Base-by-base conservation (phyloP, 1,284 basidiomycete genomes). In the Xerocomus nothofagi region DNA sequence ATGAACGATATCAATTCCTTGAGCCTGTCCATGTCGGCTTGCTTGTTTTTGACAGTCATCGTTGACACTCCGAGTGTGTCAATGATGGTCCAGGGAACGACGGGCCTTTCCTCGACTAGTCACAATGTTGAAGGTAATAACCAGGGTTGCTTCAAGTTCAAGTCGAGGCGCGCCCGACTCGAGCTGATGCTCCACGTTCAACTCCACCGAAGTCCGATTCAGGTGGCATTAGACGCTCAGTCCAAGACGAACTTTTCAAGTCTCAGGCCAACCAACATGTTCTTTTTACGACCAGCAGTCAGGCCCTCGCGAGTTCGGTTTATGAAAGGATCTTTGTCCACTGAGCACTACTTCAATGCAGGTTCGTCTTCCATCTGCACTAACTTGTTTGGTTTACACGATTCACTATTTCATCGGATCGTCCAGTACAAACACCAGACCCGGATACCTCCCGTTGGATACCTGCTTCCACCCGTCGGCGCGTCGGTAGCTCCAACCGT, bases 21-120 rank as follows among this genome's bases (percentile, higher is more conserved):
- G 47, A 60, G 26, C 18, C 49, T 38, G 41, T 51, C 23, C 61
- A 63, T 50, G n/a, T n/a, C n/a, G n/a, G n/a, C n/a, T n/a, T n/a
- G n/a, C n/a, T n/a, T n/a, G n/a, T n/a, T n/a, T n/a, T n/a, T n/a
- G n/a, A n/a, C n/a, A n/a, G n/a, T n/a, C n/a, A n/a, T n/a, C n/a
- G n/a, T n/a, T n/a, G n/a, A n/a, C n/a, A n/a, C n/a, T n/a, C n/a
- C n/a, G n/a, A n/a, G n/a, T n/a, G n/a, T n/a, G n/a, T n/a, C n/a
- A n/a, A n/a, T n/a, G n/a, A n/a, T n/a, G n/a, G n/a, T n/a, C n/a
- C n/a, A n/a, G n/a, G n/a, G n/a, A n/a, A n/a, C n/a, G n/a, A n/a
- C n/a, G n/a, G n/a, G n/a, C 21, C 23, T 42, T 12, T 14, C 29
- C 26, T 20, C 17, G 18, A 14, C 17, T 18, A 21, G n/a, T n/a